Evolutionary conservation across 2,329 filamentous ascomycete genomes (phyloP).

Genomic region (Penicillium sp.): DNA sequence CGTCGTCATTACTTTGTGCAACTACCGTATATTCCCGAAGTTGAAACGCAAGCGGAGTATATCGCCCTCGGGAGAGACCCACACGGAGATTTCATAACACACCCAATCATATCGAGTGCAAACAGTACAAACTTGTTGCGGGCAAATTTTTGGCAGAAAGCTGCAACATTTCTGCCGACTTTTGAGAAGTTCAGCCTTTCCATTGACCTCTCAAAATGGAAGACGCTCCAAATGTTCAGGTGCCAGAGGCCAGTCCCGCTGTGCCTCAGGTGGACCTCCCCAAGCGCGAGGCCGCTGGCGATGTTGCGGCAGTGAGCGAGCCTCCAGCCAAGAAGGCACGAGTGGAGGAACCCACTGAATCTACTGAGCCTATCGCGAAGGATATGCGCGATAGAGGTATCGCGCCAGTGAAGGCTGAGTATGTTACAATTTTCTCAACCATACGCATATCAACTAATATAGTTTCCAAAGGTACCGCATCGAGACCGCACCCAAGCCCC

Average conservation of each 20-base stretch:
- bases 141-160: slow-evolving; percentile 19
- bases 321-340: slow-evolving; percentile 63
- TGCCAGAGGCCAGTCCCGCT: slow-evolving; percentile 8
- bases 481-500: slow-evolving; percentile 18
- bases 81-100: neutral
- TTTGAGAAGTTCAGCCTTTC: neutral
- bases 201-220: slow-evolving; percentile 1
- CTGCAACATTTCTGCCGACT: neutral
- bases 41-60: too few species aligned
- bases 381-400: slow-evolving; percentile 55
- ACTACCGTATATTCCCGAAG: too few species aligned
- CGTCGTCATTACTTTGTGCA: too few species aligned
- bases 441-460: slow-evolving; percentile 1
- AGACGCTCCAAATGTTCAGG: slow-evolving; percentile 3
- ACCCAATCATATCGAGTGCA: slow-evolving; percentile 1
- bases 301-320: slow-evolving; percentile 27
- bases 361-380: slow-evolving; percentile 24
- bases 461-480: slow-evolving; percentile 31
- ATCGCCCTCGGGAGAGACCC: neutral
- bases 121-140: slow-evolving; percentile 26
- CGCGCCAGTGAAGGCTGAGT: slow-evolving; percentile 72
- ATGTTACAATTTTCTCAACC: neutral
- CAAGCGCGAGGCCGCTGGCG: slow-evolving; percentile 23
- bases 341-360: slow-evolving; percentile 42
- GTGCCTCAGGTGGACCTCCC: slow-evolving; percentile 15